These are phyloP conservation scores for Venturia nashicola DNA, from an alignment of 2,329 filamentous ascomycete genomes.

Conservation along the genomic window DNA sequence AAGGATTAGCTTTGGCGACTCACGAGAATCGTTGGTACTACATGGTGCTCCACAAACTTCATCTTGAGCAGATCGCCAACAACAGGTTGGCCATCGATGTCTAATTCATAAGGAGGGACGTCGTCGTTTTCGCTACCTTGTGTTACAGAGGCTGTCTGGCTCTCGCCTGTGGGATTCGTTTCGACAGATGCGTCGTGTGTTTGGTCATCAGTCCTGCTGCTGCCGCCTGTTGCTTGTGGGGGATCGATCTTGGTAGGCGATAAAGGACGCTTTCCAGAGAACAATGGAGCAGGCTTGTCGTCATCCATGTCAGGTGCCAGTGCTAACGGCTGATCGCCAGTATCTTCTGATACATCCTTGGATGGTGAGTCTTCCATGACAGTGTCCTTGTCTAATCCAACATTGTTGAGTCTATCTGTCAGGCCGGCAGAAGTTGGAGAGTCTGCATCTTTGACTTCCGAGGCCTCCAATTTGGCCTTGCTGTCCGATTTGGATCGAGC, in stretches of 20 bases:
- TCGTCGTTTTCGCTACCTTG: conserved; percentile 21
- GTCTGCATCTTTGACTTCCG: conserved; percentile 25
- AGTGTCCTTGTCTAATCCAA: conserved; percentile 46
- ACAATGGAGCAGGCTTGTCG: conserved; percentile 51
- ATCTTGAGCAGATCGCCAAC: conserved; percentile 93
- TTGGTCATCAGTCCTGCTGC: conserved; percentile 1
- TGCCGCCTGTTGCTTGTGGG: neutral
- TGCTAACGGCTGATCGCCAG: neutral
- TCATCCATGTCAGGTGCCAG: conserved; percentile 50
- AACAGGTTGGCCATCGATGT: conserved; percentile 57
- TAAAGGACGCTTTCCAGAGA: conserved; percentile 29
- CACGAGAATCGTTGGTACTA: conserved; percentile 91
- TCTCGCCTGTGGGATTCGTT: neutral
- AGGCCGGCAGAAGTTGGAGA: conserved; percentile 42
- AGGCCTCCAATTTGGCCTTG: conserved; percentile 16
- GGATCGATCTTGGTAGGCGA: neutral
- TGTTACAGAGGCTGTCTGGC: conserved; percentile 18
- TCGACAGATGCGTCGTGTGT: neutral
- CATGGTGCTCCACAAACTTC: conserved; percentile 86
- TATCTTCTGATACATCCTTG: neutral
- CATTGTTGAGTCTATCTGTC: conserved; percentile 40
- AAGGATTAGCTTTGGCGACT: conserved; percentile 25
- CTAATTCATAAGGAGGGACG: conserved; percentile 38
- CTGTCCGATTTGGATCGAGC: conserved; percentile 11
- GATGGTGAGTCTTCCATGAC: conserved; percentile 8